These are phyloP conservation scores for Poteriospumella lacustris DNA, from an alignment of 108 stramenopile species.

Conservation along the genomic window DNA sequence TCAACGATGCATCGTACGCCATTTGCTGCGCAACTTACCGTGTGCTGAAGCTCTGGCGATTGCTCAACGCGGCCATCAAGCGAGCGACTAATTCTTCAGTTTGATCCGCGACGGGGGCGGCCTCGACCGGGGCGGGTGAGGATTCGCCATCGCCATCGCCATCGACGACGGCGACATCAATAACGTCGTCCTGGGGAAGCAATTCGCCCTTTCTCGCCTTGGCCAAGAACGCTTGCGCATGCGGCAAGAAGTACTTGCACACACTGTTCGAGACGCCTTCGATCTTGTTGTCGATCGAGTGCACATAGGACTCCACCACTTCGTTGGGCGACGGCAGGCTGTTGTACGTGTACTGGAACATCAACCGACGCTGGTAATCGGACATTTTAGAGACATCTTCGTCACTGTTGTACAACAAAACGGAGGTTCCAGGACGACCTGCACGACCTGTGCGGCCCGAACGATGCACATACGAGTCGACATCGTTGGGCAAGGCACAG, in stretches of 20 bases:
- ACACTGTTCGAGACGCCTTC: no score
- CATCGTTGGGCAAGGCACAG: slow-evolving; percentile 49
- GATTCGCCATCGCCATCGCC: no score
- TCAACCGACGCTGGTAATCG: not conserved
- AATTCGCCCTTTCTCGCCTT: no score
- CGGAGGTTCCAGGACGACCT: slow-evolving; percentile 85
- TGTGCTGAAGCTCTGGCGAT: not conserved
- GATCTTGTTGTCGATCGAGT: no score
- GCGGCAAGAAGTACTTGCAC: no score
- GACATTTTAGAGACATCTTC: not conserved
- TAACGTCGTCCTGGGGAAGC: no score
- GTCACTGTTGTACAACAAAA: slow-evolving; percentile 69
- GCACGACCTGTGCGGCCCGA: slow-evolving; percentile 97
- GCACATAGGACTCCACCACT: no score
- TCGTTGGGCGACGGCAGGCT: not conserved
- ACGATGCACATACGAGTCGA: slow-evolving; percentile 82
- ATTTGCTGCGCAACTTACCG: not conserved
- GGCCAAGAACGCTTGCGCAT: no score
- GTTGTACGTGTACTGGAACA: not conserved
- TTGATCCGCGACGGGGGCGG: not conserved
- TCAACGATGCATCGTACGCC: not conserved
- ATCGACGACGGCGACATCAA: no score
- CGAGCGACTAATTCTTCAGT: not conserved
- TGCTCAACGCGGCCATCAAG: not conserved
- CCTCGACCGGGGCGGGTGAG: not conserved